Conservation (phyloP, 306 rosid genomes). For the peach (Prunus persica) region Prunus_persica_NCBIv2 NC_034012.1:4493501-4494000, state of each 20-base stretch:
- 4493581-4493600: too few relatives aligned
- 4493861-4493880: constrained; percentile 20
- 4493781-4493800: constrained; percentile 9
- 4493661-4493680: too few relatives aligned
- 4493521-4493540: too few relatives aligned
- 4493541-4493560: too few relatives aligned
- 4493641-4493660: too few relatives aligned
- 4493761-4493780: background rate
- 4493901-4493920: constrained; percentile 33
- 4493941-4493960: constrained; percentile 7
- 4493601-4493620: too few relatives aligned
- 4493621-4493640: too few relatives aligned
- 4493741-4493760: too few relatives aligned
- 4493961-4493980: constrained; percentile 29
- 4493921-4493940: constrained; percentile 28
- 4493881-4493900: constrained; percentile 22
- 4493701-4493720: too few relatives aligned
- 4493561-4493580: too few relatives aligned
- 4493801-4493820: constrained; percentile 10
- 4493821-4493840: background rate
- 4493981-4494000: background rate
- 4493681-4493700: too few relatives aligned
- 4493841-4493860: constrained; percentile 13
- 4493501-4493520: background rate
- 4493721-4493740: too few relatives aligned